phyloP scores from a whole-genome alignment of 1,284 basidiomycete species.

The Tylopilus orsonianus region DNA sequence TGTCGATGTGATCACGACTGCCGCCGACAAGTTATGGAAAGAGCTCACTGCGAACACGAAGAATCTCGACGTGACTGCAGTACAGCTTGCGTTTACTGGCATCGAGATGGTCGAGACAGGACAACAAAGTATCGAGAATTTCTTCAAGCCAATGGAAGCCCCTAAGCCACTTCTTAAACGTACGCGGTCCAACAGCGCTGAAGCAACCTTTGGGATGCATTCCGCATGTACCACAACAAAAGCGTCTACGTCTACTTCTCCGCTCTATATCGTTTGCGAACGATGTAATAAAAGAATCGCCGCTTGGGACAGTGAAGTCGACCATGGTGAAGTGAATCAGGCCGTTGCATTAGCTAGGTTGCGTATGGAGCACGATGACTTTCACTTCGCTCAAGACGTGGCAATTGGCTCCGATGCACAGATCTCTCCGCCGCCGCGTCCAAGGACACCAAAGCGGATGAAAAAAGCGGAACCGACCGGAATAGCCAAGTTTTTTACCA shows the following conservation, averaged over 20 bases:
- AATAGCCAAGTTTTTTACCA: slow-evolving; percentile 77
- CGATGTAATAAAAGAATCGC: slow-evolving; percentile 52
- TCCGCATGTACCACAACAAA: background rate
- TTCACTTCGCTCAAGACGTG: slow-evolving; percentile 81
- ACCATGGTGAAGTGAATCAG: slow-evolving; percentile 26
- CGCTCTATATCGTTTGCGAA: slow-evolving; percentile 47
- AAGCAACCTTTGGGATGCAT: background rate
- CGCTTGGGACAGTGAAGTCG: slow-evolving; percentile 25
- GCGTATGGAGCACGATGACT: slow-evolving; percentile 80
- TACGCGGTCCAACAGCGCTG: slow-evolving; percentile 14
- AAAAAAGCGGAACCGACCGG: slow-evolving; percentile 49
- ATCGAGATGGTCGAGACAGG: slow-evolving; percentile 80
- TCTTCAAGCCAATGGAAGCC: slow-evolving; percentile 52
- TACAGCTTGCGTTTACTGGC: slow-evolving; percentile 81
- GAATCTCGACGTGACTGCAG: slow-evolving; percentile 67
- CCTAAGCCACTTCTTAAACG: slow-evolving; percentile 30
- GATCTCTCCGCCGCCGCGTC: slow-evolving; percentile 16
- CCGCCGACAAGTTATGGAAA: slow-evolving; percentile 84
- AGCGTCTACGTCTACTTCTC: background rate
- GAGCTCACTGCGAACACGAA: slow-evolving; percentile 65
- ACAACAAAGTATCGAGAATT: slow-evolving; percentile 85
- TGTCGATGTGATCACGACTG: slow-evolving; percentile 75
- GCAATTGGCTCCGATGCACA: slow-evolving; percentile 38
- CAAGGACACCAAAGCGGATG: slow-evolving; percentile 40
- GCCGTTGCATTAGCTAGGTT: slow-evolving; percentile 46